Evolutionary conservation across 225 moss, liverwort and hornwort genomes (phyloP), one percentile per base, ranked within the genome.

Genomic region (Climacium dendroides): DNA sequence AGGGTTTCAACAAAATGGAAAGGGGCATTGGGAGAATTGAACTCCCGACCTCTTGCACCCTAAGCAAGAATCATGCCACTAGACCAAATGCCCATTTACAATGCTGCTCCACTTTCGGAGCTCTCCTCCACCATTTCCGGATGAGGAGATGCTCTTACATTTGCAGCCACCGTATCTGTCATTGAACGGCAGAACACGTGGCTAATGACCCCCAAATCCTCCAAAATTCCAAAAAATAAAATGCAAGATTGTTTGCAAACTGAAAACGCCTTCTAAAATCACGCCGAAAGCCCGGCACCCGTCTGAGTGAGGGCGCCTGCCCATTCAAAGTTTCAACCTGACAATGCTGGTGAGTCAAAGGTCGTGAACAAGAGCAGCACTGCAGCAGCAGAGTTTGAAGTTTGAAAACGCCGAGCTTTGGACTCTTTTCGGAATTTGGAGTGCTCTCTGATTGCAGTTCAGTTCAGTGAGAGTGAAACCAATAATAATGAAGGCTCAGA

Each of bases 91-190:
- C 85, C 77, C 76, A 1, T 0, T 2, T 0, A 0, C 32, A 55
- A 6, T 15, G 15, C 50, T 50, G 10, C 16, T 25, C 17, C 10
- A 9, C 54, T 3, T 15, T 2, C 0, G 1, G 39, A 50, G 12
- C 39, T 18, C 28, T 41, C 35, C 10, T 48, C 35, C 34, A 5
- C 1, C 2, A 48, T 7, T n/a, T 18, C 8, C 18, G 11, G 64
- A 53, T 6, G 29, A 29, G 12, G 7, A 10, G n/a, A 65, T 65
- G 54, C 2, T 3, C 3, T 11, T 0, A 7, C 0, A 0, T 0
- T 1, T 8, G 6, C 17, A 28, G 37, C 5, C 37, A 15, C 65
- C 17, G 54, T 34, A 32, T 35, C 19, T 37, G 17, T 52, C 23
- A 53, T 53, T 35, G 23, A 23, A 35, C 4, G 23, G 3, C 39